Evolutionary conservation across 208 protist species (phyloP), one percentile per base, ranked within the genome.

Genomic region (Porcisia hertigi): DNA sequence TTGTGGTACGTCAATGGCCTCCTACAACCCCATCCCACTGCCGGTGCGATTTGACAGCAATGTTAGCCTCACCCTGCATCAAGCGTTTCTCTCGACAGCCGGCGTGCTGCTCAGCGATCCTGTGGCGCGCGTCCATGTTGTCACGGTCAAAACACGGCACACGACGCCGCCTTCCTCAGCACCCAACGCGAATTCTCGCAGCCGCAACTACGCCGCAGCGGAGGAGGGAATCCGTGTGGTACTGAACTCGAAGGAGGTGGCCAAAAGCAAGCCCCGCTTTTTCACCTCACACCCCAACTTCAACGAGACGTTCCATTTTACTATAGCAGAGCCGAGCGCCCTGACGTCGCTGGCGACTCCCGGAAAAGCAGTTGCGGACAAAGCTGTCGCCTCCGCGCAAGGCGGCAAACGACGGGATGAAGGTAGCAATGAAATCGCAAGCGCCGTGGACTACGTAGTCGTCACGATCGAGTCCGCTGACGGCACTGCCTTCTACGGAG

Each of bases 41-140:
- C 67, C 71, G 14, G 90, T 93, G 63, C 77, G 76, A 23, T 97
- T 97, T 79, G 84, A 87, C 75, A 94, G 85, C 66, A 75, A 76
- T 11, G 81, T 97, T 12, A 79, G 91, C 53, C 79, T 97, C 12
- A 94, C 83, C 1, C 75, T 97, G 25, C 93, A 95, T 55, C 72
- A 86, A 53, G 93, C 85, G 4, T 95, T 93, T 71, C 82, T 97
- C 55, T 73, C 87, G 14, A 85, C 93, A 12, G 91, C 91, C 3
- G 89, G 91, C 34, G 74, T 93, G 52, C 78, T 95, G 16, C 88
- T 94, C 69, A 87, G 87, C 70, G 91, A 97, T 55, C 89, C 93
- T 3, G 69, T 95, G 14, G 91, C 88, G 1, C 81, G 83, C 14
- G 85, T 94, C 12, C 84, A 88, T 58, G 65, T 94, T n/a, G 78